Evolutionary conservation across 2,329 filamentous ascomycete genomes (phyloP).

Genomic region (Colletotrichum siamense): DNA sequence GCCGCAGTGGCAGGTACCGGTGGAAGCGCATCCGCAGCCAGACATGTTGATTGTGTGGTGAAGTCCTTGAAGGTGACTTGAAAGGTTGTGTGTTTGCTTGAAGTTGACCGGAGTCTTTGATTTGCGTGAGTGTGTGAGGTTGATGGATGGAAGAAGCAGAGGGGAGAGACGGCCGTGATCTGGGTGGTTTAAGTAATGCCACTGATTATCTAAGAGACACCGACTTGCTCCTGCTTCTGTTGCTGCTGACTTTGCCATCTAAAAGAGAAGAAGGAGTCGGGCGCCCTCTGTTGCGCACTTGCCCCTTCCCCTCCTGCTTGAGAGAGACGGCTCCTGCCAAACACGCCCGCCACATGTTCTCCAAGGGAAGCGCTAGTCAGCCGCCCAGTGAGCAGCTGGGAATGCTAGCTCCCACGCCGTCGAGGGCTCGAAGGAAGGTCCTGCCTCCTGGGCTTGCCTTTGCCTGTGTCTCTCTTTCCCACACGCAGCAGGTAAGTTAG

Average conservation of each 20-base stretch:
- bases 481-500: neutral
- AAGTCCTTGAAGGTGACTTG: neutral
- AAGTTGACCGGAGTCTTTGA: neutral
- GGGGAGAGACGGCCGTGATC: neutral
- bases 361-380: neutral
- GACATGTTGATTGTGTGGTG: constrained; percentile 38
- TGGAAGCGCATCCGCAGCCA: constrained; percentile 45
- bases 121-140: neutral
- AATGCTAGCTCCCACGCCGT: neutral
- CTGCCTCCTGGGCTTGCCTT: neutral
- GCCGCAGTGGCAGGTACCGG: constrained; percentile 39
- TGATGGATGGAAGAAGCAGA: neutral
- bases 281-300: neutral
- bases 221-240: neutral
- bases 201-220: constrained; percentile 13
- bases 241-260: neutral
- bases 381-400: neutral
- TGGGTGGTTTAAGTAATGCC: neutral
- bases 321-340: neutral
- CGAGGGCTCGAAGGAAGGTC: neutral
- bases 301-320: neutral
- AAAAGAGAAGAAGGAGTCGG: neutral
- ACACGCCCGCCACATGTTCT: neutral
- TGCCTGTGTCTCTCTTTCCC: neutral
- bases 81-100: neutral